phyloP scores from a whole-genome alignment of 306 rosid genomes.

The Erythrophleum fordii region DNA sequence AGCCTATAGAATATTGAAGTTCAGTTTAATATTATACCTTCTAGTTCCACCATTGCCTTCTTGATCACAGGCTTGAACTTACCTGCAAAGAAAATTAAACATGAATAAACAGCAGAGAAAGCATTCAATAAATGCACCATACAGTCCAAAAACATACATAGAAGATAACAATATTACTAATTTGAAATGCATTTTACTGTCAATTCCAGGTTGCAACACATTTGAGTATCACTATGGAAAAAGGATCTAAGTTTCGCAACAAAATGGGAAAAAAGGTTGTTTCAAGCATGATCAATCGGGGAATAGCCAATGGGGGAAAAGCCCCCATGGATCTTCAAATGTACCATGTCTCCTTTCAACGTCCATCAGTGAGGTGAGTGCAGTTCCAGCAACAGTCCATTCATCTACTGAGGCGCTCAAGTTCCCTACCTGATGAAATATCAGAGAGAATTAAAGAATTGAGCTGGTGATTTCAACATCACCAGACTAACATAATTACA shows the following conservation, averaged over 20 bases:
- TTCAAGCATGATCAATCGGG: slow-evolving; percentile 1
- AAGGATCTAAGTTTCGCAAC: background rate
- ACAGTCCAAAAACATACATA: background rate
- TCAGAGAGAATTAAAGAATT: slow-evolving; percentile 16
- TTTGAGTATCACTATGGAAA: background rate
- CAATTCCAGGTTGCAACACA: slow-evolving; percentile 5
- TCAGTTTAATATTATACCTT: slow-evolving; percentile 57
- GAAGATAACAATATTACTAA: background rate
- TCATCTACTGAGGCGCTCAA: slow-evolving; percentile 89
- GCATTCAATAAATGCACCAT: slow-evolving; percentile 31
- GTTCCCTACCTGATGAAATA: slow-evolving; percentile 74
- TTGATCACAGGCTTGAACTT: slow-evolving; percentile 99
- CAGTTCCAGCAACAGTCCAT: slow-evolving; percentile 96
- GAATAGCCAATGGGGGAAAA: slow-evolving; percentile 12
- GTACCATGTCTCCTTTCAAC: slow-evolving; percentile 99
- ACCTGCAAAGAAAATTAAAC: slow-evolving; percentile 57
- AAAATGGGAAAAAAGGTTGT: background rate
- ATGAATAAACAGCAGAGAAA: slow-evolving; percentile 15
- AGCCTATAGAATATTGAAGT: background rate
- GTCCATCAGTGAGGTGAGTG: slow-evolving; percentile 91
- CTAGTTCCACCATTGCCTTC: slow-evolving; percentile 99
- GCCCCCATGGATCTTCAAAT: slow-evolving; percentile 12
- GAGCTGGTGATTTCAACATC: slow-evolving; percentile 22
- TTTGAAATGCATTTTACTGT: slow-evolving; percentile 18
- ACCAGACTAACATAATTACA: background rate